Base-by-base conservation (phyloP, 164 flowering plant species). In the Piper betle region DNA sequence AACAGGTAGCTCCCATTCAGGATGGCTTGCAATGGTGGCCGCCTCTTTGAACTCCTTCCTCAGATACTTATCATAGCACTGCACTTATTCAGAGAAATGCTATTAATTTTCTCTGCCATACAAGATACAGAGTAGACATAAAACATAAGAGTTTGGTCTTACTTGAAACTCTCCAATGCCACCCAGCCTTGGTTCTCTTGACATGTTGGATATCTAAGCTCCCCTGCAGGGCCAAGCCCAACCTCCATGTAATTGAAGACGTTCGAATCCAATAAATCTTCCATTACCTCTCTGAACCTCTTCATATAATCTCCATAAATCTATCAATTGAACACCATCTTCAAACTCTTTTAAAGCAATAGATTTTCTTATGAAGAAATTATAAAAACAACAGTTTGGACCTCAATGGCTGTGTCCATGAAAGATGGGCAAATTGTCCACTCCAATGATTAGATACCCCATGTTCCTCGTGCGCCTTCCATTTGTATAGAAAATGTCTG, bases 101-200 rank as follows among this genome's bases (percentile, higher is more conserved):
- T 15, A 18, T 56, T 6, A 3, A 13, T 2, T 4, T 19, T 19
- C 58, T 4, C 58, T n/a, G 13, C 13, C 15, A 15, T 18, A 37
- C 25, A 56, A 19, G 5, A 2, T 25, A 25, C 39, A 17, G 5
- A 8, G 42, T 17, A 58, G 11, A 39, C 1, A 58, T 58, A 4
- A 4, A 39, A 37, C 17, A 58, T 5, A 25, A 50, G 11, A 13
- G 17, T n/a, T n/a, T n/a, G n/a, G n/a, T n/a, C n/a, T 37, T 57
- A 86, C 96, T 84, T 85, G 95, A 64, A 87, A 91, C 75, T 87
- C 96, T 68, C 96, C 95, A 46, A 87, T 86, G 4, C 97, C 97
- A 53, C 72, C 98, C 98, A 92, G 5, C 93, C 95, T 70, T 80
- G 88, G 58, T 52, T 80, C 68, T 72, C 43, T 16, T 84, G 83